Base-by-base conservation (phyloP, 176 grass and related monocot species). In the Avena atlantica region DNA sequence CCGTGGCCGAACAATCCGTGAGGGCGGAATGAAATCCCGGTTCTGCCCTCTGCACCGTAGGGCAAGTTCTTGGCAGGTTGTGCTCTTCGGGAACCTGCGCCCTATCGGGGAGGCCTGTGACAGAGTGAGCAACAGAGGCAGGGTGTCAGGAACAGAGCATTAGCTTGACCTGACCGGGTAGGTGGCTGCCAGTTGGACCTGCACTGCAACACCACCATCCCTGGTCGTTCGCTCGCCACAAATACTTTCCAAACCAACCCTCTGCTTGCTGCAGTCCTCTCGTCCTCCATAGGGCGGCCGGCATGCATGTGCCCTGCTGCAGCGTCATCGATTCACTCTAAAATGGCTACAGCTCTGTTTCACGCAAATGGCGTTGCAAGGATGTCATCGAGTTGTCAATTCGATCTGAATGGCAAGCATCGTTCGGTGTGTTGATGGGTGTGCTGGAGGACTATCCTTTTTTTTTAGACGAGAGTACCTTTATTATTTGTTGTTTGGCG, bases 51-150 rank as follows among this genome's bases (percentile, higher is more conserved):
- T 77, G 49, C 0, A 2, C 2, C 1, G 51, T 53, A 1, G 40
- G 40, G 44, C 34, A 40, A 15, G 14, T 14, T 78, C 45, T 88
- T 84, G 73, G 74, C 50, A 16, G 1, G 9, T 17, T 29, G 74
- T 53, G 42, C 0, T 27, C 81, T 84, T 78, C 64, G 87, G 87
- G 64, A 89, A 89, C 47, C 81, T 79, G 81, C 29, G 81, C 7
- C 62, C 49, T 78, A 48, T 50, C 21, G 20, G 27, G 11, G 63
- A 88, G 53, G 63, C 19, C 62, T 61, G 84, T 31, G 53, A 29
- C 20, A 17, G 6, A 1, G 27, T 5, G 51, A 6, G 44, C 25
- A 42, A 64, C 12, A 80, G 78, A 55, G 64, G 42, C 57, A 47
- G 57, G 21, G 47, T 81, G 79, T 68, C 45, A 68, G 58, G 2